Evolutionary conservation across 2,329 filamentous ascomycete genomes (phyloP).

Genomic region (Cladosporium austrohemisphaericum): DNA sequence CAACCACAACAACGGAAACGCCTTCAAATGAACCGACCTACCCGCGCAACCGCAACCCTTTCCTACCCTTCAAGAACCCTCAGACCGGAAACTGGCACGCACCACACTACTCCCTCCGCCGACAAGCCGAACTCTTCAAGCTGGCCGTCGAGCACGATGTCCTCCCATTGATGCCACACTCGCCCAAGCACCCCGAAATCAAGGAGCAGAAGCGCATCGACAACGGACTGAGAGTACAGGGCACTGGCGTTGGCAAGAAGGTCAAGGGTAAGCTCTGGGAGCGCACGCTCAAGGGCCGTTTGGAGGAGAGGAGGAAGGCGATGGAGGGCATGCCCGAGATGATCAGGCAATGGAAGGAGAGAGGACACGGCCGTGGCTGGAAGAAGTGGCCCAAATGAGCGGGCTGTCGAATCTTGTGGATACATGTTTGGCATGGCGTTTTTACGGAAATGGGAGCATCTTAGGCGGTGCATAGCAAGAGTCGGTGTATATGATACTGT

Average conservation of each 20-base stretch:
- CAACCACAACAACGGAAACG: constrained; percentile 33
- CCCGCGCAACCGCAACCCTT: constrained; percentile 65
- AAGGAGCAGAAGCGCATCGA: constrained; percentile 69
- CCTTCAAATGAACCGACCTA: constrained; percentile 21
- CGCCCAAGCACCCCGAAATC: constrained; percentile 48
- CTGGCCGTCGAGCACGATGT: constrained; percentile 61
- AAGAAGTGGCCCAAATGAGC: constrained; percentile 65
- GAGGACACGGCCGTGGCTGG: constrained; percentile 72
- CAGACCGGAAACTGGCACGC: constrained; percentile 78
- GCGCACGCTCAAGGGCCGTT: constrained; percentile 73
- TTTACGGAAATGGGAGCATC: constrained; percentile 1
- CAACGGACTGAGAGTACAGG: constrained; percentile 79
- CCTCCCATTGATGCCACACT: constrained; percentile 32
- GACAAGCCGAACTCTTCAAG: constrained; percentile 89
- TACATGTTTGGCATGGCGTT: constrained; percentile 11
- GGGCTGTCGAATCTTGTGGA: background rate
- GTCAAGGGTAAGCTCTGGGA: constrained; percentile 97
- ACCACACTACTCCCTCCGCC: constrained; percentile 75
- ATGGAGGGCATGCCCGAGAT: constrained; percentile 94
- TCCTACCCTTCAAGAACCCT: constrained; percentile 73
- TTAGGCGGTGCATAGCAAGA: constrained; percentile 2
- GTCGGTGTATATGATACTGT: constrained; percentile 7
- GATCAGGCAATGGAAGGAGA: constrained; percentile 90
- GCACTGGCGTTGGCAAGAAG: constrained; percentile 78
- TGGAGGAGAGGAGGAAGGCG: constrained; percentile 85